Conservation (phyloP, 768 basidiomycete species). For the Coprinopsis marcescibilis region DNA sequence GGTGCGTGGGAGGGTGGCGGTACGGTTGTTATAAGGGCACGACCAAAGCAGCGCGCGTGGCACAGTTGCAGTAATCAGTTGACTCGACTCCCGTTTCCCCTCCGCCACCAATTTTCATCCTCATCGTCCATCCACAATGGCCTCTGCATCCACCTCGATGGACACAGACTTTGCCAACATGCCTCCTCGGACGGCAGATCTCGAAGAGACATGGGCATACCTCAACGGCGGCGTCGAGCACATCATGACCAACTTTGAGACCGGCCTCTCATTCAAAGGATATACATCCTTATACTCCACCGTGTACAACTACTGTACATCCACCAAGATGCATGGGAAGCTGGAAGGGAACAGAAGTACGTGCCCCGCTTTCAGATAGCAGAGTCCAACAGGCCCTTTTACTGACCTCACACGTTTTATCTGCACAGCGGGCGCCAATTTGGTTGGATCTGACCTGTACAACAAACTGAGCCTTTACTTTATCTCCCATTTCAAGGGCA, state of each 20-base stretch:
- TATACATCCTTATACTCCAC: conserved; percentile 87
- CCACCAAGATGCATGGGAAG: conserved; percentile 70
- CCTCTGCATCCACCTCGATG: conserved; percentile 22
- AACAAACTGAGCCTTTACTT: conserved; percentile 91
- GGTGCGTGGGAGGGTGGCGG: conserved; percentile 14
- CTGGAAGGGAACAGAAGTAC: conserved; percentile 64
- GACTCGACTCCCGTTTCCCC: conserved; percentile 7
- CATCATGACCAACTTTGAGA: conserved; percentile 86
- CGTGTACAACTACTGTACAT: conserved; percentile 98
- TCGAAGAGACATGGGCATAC: conserved; percentile 84
- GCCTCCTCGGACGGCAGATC: conserved; percentile 66
- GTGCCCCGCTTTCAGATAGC: conserved; percentile 40
- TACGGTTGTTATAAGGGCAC: conserved; percentile 7
- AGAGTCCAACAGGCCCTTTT: background rate
- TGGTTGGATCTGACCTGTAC: conserved; percentile 98
- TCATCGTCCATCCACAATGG: conserved; percentile 28
- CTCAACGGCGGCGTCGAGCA: conserved; percentile 83
- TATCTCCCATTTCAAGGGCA: conserved; percentile 72
- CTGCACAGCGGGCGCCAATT: conserved; percentile 76
- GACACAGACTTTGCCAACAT: conserved; percentile 36
- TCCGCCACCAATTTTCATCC: conserved; percentile 11
- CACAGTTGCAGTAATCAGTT: conserved; percentile 8
- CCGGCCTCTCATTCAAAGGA: conserved; percentile 62
- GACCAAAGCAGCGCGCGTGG: conserved; percentile 10
- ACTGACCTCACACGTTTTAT: background rate